phyloP scores from a whole-genome alignment of 768 basidiomycete genomes.

The Leccinum arenicola region DNA sequence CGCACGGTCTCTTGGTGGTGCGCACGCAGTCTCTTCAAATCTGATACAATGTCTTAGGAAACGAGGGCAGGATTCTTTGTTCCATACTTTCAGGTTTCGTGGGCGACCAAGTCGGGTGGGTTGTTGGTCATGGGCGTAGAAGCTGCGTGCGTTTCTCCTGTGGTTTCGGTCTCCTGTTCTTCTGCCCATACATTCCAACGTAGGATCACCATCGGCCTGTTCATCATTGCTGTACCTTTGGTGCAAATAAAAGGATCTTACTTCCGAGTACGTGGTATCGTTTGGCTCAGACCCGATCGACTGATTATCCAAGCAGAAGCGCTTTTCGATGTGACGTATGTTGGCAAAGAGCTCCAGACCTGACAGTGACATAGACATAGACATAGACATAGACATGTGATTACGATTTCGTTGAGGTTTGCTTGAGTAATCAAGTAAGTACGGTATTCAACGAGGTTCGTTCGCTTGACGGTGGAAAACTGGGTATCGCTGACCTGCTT shows the following conservation, averaged over 20 bases:
- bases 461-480: background rate
- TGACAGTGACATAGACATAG: too few species aligned
- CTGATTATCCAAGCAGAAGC: conserved; percentile 15
- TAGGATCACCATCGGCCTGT: conserved; percentile 34
- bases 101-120: conserved; percentile 35
- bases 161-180: background rate
- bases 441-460: too few species aligned
- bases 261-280: conserved; percentile 30
- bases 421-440: too few species aligned
- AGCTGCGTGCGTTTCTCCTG: conserved; percentile 30
- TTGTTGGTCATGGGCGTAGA: conserved; percentile 37
- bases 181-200: background rate
- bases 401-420: too few species aligned
- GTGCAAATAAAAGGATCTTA: conserved; percentile 34
- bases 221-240: conserved; percentile 35
- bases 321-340: conserved; percentile 15
- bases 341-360: too few species aligned
- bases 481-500: background rate
- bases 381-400: too few species aligned
- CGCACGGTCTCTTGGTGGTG: conserved; percentile 33
- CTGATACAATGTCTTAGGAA: background rate
- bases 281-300: background rate
- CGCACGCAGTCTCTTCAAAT: background rate
- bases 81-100: conserved; percentile 41
- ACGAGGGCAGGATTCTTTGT: conserved; percentile 31